Evolutionary conservation across 129 eudicot genomes (phyloP).

Genomic region (Ambrosia trifida): DNA sequence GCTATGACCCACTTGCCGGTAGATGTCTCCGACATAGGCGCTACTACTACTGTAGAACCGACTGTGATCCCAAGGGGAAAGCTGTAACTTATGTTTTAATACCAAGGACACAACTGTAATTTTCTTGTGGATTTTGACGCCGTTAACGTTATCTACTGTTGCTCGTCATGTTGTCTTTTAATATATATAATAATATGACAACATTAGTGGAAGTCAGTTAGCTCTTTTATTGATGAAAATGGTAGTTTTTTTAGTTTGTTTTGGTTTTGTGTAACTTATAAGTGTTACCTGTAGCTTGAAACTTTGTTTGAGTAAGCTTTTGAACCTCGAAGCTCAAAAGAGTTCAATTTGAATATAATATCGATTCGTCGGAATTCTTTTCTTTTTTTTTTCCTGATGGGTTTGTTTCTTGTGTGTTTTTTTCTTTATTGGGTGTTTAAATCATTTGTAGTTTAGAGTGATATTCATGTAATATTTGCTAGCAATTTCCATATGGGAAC

Average conservation of each 20-base stretch:
- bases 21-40: no score
- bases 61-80: no score
- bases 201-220: background rate
- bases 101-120: no score
- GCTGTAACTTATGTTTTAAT: no score
- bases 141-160: no score
- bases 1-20: no score
- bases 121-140: no score
- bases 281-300: background rate
- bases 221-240: background rate
- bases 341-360: background rate
- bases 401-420: background rate
- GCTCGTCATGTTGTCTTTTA: no score
- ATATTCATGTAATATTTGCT: background rate
- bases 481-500: background rate
- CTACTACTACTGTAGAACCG: no score
- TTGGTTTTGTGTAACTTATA: background rate
- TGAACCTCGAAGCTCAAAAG: background rate
- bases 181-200: background rate
- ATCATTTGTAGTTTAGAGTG: background rate
- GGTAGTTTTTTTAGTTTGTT: background rate
- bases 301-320: background rate
- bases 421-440: background rate
- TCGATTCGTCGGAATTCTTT: background rate
- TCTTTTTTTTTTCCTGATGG: background rate